Conservation (phyloP, 2,329 filamentous ascomycete species). For the Magnaporthales sp. region DNA sequence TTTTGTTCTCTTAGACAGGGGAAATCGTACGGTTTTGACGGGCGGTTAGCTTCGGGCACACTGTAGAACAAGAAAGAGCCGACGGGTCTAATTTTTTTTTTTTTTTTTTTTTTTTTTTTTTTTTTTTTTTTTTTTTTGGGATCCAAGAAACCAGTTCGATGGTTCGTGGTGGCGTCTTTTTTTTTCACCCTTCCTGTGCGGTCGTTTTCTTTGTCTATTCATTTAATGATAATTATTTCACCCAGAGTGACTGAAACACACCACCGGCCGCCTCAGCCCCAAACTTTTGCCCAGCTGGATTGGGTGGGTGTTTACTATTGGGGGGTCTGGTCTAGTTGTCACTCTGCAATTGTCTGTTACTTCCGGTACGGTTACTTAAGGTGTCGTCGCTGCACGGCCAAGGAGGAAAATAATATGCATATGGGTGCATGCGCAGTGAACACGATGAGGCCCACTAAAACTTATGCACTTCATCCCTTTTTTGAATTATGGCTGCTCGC, state of each 20-base stretch:
- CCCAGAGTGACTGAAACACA: background rate
- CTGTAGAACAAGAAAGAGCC: background rate
- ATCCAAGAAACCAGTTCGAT: background rate
- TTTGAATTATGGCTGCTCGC: background rate
- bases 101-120: background rate
- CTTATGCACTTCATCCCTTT: background rate
- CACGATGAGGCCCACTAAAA: background rate
- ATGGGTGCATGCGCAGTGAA: background rate
- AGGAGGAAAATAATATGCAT: background rate
- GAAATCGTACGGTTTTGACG: background rate
- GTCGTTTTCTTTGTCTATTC: background rate
- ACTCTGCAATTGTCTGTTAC: background rate
- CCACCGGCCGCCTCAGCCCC: background rate
- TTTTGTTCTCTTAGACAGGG: background rate
- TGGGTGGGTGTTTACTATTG: background rate
- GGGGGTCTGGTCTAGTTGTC: background rate
- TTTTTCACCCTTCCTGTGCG: background rate
- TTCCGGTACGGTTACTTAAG: background rate
- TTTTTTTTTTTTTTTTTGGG: background rate
- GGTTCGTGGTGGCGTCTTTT: background rate
- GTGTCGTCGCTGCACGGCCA: background rate
- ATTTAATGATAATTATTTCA: background rate
- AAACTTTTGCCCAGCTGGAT: background rate
- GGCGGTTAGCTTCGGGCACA: background rate
- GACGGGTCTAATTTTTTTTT: background rate